These are phyloP conservation scores for Lindgomyces ingoldianus DNA, from an alignment of 495 filamentous ascomycete species.

Conservation along the genomic window DNA sequence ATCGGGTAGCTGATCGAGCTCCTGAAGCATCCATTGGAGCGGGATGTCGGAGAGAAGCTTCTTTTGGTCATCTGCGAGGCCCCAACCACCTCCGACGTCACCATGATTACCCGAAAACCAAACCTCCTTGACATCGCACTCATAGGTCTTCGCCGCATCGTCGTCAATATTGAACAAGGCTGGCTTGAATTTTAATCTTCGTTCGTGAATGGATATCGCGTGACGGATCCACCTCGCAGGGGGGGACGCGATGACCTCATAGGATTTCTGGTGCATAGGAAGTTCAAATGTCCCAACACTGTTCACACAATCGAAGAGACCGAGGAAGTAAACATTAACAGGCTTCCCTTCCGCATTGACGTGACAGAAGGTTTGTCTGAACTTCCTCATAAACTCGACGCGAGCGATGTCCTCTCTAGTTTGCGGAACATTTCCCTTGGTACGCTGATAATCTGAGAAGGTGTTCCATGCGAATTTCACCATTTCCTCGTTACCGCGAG, in stretches of 20 bases:
- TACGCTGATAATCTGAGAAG: constrained; percentile 10
- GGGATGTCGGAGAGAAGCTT: no score
- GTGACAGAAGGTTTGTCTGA: constrained; percentile 15
- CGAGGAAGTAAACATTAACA: constrained; percentile 24
- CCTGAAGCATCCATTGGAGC: no score
- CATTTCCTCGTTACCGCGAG: constrained; percentile 29
- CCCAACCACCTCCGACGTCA: constrained; percentile 27
- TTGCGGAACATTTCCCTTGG: neutral
- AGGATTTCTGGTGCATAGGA: neutral
- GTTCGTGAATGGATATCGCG: constrained; percentile 20
- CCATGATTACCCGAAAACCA: constrained; percentile 26
- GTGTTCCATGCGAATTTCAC: constrained; percentile 21
- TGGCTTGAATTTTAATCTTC: constrained; percentile 18
- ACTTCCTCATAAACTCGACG: neutral
- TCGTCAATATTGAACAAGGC: constrained; percentile 13
- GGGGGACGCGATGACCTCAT: neutral
- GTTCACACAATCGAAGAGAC: constrained; percentile 25
- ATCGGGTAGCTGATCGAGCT: no score
- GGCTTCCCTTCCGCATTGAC: neutral
- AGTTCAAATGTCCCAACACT: constrained; percentile 15
- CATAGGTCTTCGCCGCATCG: neutral
- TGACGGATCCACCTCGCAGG: constrained; percentile 15
- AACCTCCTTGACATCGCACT: constrained; percentile 19
- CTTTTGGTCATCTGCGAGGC: no score
- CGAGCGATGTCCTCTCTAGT: neutral